Evolutionary conservation across 2,329 filamentous ascomycete species (phyloP).

Genomic region (Didymella segeticola): DNA sequence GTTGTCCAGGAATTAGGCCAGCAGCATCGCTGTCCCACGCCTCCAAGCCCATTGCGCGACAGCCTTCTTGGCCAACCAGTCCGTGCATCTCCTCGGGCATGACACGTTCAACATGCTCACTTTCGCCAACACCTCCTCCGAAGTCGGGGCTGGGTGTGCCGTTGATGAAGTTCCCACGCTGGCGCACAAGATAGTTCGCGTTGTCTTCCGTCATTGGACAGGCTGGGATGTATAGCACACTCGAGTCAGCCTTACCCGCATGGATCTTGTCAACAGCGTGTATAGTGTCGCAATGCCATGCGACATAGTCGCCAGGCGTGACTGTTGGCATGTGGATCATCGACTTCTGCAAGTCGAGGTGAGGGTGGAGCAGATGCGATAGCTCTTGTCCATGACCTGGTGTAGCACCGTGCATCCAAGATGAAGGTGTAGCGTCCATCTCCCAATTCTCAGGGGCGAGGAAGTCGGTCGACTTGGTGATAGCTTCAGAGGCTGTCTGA

Average conservation of each 20-base stretch:
- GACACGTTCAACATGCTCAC: constrained; percentile 53
- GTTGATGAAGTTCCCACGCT: constrained; percentile 72
- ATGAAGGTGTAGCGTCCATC: constrained; percentile 60
- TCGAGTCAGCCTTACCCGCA: constrained; percentile 73
- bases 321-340: constrained; percentile 77
- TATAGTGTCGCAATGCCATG: constrained; percentile 81
- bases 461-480: constrained; percentile 49
- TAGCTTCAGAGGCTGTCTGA: constrained; percentile 40
- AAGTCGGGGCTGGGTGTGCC: constrained; percentile 63
- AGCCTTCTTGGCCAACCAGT: constrained; percentile 55
- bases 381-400: constrained; percentile 75
- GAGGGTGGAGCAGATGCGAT: constrained; percentile 68
- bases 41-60: constrained; percentile 62
- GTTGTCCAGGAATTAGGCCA: constrained; percentile 59
- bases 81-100: constrained; percentile 48
- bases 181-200: constrained; percentile 71
- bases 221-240: constrained; percentile 87
- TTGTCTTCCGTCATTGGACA: constrained; percentile 81
- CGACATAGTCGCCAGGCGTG: constrained; percentile 75
- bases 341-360: constrained; percentile 69
- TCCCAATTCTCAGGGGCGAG: constrained; percentile 66
- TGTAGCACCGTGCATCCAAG: constrained; percentile 73
- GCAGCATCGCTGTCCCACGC: constrained; percentile 57
- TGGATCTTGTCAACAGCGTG: constrained; percentile 86
- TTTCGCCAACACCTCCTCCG: constrained; percentile 69